Evolutionary conservation across 768 basidiomycete species (phyloP).

Genomic region (Phaeotremella skinneri): DNA sequence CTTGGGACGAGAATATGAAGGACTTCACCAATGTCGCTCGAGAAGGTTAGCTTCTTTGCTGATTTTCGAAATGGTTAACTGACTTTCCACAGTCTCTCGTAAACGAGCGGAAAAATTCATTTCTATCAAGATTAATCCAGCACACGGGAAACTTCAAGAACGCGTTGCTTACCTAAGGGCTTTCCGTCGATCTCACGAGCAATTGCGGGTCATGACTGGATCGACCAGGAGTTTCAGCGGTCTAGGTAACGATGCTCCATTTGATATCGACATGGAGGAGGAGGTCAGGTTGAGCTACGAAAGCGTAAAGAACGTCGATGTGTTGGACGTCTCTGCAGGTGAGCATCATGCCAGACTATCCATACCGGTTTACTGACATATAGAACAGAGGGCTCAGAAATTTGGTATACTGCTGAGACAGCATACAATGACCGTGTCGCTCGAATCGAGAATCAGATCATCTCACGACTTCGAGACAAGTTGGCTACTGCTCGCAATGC

Average conservation of each 20-base stretch:
- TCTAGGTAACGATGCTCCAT: constrained; percentile 61
- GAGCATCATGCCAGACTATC: constrained; percentile 43
- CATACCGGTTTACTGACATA: constrained; percentile 2
- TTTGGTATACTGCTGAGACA: constrained; percentile 95
- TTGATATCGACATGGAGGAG: constrained; percentile 94
- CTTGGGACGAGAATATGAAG: constrained; percentile 85
- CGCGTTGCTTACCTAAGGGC: constrained; percentile 78
- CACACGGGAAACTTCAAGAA: constrained; percentile 88
- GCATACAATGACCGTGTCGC: constrained; percentile 98
- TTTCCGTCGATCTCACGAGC: constrained; percentile 96
- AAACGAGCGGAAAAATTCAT: constrained; percentile 90
- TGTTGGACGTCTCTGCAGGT: constrained; percentile 90
- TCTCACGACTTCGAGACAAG: constrained; percentile 83
- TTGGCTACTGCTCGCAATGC: constrained; percentile 94
- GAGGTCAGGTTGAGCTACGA: constrained; percentile 96
- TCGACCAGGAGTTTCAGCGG: constrained; percentile 81
- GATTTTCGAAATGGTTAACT: background rate
- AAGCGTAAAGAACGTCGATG: constrained; percentile 93
- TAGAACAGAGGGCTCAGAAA: constrained; percentile 87
- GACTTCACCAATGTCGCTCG: constrained; percentile 90
- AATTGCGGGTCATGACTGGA: constrained; percentile 93
- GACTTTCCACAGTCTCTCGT: constrained; percentile 62
- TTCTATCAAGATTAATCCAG: constrained; percentile 88
- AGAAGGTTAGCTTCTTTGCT: constrained; percentile 58
- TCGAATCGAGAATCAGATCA: constrained; percentile 97